These are phyloP conservation scores for Heterobasidion annosum DNA, from an alignment of 1,284 basidiomycete species.

Conservation along the genomic window DNA sequence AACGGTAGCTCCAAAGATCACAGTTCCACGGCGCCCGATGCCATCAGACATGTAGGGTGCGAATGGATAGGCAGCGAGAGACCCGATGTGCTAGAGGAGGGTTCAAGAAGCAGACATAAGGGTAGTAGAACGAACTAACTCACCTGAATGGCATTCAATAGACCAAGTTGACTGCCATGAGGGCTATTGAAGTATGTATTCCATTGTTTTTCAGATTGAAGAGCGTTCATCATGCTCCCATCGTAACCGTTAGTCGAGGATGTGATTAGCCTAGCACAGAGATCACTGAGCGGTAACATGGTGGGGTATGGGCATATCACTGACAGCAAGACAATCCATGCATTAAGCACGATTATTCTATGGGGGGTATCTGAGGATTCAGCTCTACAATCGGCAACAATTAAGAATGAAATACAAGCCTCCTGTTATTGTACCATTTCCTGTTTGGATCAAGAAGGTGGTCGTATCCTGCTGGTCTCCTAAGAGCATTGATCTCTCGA, in stretches of 20 bases:
- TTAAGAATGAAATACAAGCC: slow-evolving; percentile 29
- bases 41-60: slow-evolving; percentile 67
- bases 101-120: neutral
- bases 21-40: slow-evolving; percentile 50
- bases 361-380: neutral
- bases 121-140: slow-evolving; percentile 7
- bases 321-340: slow-evolving; percentile 36
- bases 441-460: slow-evolving; percentile 55
- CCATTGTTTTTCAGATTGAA: slow-evolving; percentile 61
- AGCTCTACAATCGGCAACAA: neutral
- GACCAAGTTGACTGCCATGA: slow-evolving; percentile 46
- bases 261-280: slow-evolving; percentile 48
- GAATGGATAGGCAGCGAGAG: slow-evolving; percentile 57
- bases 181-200: slow-evolving; percentile 46
- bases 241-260: slow-evolving; percentile 74
- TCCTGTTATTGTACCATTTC: slow-evolving; percentile 67
- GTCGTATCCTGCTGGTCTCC: slow-evolving; percentile 24
- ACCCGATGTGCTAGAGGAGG: slow-evolving; percentile 48
- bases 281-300: neutral
- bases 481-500: no score
- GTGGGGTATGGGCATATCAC: slow-evolving; percentile 32
- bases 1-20: slow-evolving; percentile 53
- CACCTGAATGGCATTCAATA: slow-evolving; percentile 73
- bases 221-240: slow-evolving; percentile 70
- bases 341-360: slow-evolving; percentile 54